phyloP scores from a whole-genome alignment of 768 basidiomycete genomes.

The Kwoniella sp. region DNA sequence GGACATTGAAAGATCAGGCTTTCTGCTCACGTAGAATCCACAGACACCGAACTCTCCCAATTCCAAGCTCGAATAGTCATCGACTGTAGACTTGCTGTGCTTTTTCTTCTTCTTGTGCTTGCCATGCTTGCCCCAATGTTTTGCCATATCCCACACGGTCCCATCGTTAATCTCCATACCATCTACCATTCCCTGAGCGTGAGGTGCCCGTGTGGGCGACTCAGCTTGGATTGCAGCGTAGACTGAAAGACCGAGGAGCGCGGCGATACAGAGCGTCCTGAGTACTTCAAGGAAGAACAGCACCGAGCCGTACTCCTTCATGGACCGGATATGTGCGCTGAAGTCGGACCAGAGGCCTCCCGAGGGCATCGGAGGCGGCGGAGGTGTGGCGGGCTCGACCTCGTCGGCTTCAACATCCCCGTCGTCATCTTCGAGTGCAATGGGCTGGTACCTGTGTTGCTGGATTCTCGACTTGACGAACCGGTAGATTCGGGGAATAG shows the following conservation, averaged over 20 bases:
- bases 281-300: conserved; percentile 61
- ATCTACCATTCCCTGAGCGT: neutral
- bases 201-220: conserved; percentile 33
- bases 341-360: conserved; percentile 56
- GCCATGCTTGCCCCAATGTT: conserved; percentile 25
- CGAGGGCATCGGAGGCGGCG: conserved; percentile 35
- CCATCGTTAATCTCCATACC: conserved; percentile 18
- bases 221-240: conserved; percentile 59
- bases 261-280: conserved; percentile 60
- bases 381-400: conserved; percentile 22
- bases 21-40: conserved; percentile 57
- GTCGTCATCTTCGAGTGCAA: conserved; percentile 34
- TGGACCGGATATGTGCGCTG: conserved; percentile 58
- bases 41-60: conserved; percentile 54
- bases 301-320: conserved; percentile 60
- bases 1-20: no score
- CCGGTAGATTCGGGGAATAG: conserved; percentile 44
- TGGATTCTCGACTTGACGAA: conserved; percentile 22
- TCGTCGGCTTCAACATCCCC: conserved; percentile 33
- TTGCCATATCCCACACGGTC: conserved; percentile 3
- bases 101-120: conserved; percentile 49
- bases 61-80: conserved; percentile 48
- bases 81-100: conserved; percentile 46
- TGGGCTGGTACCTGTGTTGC: conserved; percentile 27
- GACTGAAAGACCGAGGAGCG: conserved; percentile 62